These are phyloP conservation scores for Lepidium africanum DNA, from an alignment of 345 rosid species.

Conservation along the genomic window DNA sequence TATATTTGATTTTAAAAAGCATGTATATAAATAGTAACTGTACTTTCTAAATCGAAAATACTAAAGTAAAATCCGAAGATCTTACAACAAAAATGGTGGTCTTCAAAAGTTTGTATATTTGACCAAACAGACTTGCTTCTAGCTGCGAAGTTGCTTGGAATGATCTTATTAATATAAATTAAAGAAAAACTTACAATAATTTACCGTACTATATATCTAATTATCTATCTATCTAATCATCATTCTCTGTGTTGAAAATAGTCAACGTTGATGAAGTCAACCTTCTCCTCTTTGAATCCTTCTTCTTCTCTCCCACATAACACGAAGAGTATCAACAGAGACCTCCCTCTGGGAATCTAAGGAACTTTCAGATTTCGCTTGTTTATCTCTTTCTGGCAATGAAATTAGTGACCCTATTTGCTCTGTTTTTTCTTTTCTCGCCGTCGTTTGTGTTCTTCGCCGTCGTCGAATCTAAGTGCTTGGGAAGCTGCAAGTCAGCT, in stretches of 20 bases:
- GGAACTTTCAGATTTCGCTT: not conserved
- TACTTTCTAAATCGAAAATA: not conserved
- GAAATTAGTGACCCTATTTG: not conserved
- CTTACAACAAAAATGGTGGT: no score
- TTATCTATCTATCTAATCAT: not conserved
- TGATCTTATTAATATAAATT: no score
- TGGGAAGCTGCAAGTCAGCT: conserved; percentile 18
- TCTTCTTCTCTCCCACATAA: not conserved
- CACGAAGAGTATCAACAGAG: not conserved
- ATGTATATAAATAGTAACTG: not conserved
- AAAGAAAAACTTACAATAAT: no score
- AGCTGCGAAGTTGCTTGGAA: no score
- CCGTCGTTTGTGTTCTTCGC: conserved; percentile 13
- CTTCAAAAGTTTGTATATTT: no score
- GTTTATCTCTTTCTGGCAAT: not conserved
- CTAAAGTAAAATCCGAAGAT: not conserved
- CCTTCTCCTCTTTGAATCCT: not conserved
- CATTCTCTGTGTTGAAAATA: conserved; percentile 15
- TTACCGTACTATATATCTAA: no score
- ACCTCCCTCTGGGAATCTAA: not conserved
- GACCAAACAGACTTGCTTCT: no score
- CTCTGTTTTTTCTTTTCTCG: not conserved
- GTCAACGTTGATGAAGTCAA: conserved; percentile 18
- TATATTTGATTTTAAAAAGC: no score
- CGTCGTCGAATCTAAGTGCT: conserved; percentile 40